phyloP scores from a whole-genome alignment of 1,139 yeast species.

The Taphrina pruni region DNA sequence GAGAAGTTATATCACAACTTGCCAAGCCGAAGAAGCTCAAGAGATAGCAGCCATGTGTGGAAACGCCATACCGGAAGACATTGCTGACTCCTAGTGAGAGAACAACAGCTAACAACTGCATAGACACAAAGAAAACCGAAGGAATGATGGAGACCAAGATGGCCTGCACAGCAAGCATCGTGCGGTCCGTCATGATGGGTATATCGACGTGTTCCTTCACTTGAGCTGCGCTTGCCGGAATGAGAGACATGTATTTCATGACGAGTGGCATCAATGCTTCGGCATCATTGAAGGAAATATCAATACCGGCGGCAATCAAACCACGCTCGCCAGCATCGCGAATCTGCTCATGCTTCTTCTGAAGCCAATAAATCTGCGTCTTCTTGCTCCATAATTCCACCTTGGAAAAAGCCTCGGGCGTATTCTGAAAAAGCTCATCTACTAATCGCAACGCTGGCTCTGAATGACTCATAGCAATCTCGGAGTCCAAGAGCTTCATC shows the following conservation, averaged over 20 bases:
- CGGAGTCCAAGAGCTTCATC: neutral
- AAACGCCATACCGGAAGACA: constrained; percentile 8
- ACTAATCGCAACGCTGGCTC: constrained; percentile 9
- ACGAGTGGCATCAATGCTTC: constrained; percentile 15
- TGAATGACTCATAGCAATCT: neutral
- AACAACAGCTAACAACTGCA: constrained; percentile 6
- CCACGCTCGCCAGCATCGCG: constrained; percentile 20
- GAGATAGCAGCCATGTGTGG: constrained; percentile 14
- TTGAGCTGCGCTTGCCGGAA: neutral
- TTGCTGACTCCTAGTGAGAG: constrained; percentile 3
- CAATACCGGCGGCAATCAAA: constrained; percentile 5
- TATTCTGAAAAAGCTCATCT: neutral
- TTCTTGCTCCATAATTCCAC: neutral
- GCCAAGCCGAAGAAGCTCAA: constrained; percentile 15
- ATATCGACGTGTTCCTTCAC: neutral
- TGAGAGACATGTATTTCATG: constrained; percentile 14
- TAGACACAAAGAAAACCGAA: neutral
- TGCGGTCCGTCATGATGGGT: neutral
- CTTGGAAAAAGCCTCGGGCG: neutral
- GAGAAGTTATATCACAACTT: constrained; percentile 9
- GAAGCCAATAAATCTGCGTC: neutral
- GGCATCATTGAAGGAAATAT: neutral
- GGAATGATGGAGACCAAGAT: constrained; percentile 15
- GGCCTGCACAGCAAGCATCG: constrained; percentile 13
- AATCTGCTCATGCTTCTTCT: constrained; percentile 4